Conservation (phyloP, 2,329 filamentous ascomycete genomes). For the Pseudofabraea citricarpa region DNA sequence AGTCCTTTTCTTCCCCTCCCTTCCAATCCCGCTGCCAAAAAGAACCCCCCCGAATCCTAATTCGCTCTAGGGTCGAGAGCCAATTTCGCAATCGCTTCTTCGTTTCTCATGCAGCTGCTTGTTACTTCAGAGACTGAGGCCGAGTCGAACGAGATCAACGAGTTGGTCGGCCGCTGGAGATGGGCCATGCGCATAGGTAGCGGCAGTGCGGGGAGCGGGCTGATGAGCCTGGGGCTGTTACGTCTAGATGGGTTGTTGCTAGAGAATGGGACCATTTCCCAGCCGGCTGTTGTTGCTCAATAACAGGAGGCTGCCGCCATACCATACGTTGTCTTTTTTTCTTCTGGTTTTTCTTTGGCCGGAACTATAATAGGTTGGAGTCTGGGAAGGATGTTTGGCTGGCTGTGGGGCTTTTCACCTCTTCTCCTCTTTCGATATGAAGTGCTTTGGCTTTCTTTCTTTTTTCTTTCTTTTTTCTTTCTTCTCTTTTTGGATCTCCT, state of each 20-base stretch:
- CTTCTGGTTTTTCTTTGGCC: too few relatives aligned
- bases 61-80: slow-evolving; percentile 23
- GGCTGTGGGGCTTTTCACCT: too few relatives aligned
- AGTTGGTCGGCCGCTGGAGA: slow-evolving; percentile 23
- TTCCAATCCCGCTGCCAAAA: not conserved
- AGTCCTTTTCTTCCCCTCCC: not conserved
- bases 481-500: too few relatives aligned
- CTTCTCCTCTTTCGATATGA: too few relatives aligned
- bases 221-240: slow-evolving; percentile 26
- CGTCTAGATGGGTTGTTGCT: slow-evolving; percentile 23
- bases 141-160: slow-evolving; percentile 23
- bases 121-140: slow-evolving; percentile 21
- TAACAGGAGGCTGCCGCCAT: too few relatives aligned
- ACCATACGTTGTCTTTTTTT: too few relatives aligned
- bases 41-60: not conserved
- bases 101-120: slow-evolving; percentile 27
- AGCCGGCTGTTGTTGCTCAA: too few relatives aligned
- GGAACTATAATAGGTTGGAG: too few relatives aligned
- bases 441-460: too few relatives aligned
- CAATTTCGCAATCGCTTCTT: slow-evolving; percentile 28
- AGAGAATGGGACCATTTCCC: slow-evolving; percentile 19
- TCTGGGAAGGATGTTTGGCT: too few relatives aligned
- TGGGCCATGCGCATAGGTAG: slow-evolving; percentile 25
- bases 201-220: slow-evolving; percentile 19
- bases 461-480: too few relatives aligned